Evolutionary conservation across 345 rosid genomes (phyloP), one percentile per base, ranked within the genome.

Genomic region (Corchorus olitorius): DNA sequence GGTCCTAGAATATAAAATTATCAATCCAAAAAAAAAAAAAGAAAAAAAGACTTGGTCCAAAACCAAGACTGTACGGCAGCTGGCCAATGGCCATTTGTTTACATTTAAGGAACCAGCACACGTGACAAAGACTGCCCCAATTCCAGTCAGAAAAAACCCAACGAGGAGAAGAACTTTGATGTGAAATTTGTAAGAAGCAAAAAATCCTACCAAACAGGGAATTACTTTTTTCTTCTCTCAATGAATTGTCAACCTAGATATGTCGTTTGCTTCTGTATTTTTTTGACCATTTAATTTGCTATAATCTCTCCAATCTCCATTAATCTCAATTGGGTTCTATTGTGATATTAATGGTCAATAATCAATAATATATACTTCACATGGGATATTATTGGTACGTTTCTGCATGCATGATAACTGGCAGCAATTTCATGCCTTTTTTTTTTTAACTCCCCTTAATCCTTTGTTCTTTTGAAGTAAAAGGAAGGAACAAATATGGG

Each of bases 1-100:
- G 65, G 66, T 62, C 66, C 17, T 65, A 35, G 70, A 66, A 66
- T n/a, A 4, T 59, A 19, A 2, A 7, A 19, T 27, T 27, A 66
- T 7, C 35, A 46, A 17, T 2, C 22, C 3, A 55, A 19, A 5
- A 0, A 0, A 12, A 12, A 3, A 17, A 55, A 55, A 39, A 41
- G 37, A 63, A 39, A 35, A 65, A 17, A 2, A 49, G 69, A 7
- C 39, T 65, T 69, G 59, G 73, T 69, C 73, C 59, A 69, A 69
- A 48, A 49, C 15, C 39, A 16, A 49, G 59, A 48, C 39, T 15
- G 6, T 67, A 46, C 35, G 19, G 54, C 34, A 1, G 35, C 68
- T 64, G 48, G 37, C 37, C 11, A 10, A 59, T 22, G 63, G 62
- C 16, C 27, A 37, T 4, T 59, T 27, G n/a, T 63, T 64, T 39